Evolutionary conservation across 208 protist species (phyloP).

Genomic region (Leishmania mexicana): DNA sequence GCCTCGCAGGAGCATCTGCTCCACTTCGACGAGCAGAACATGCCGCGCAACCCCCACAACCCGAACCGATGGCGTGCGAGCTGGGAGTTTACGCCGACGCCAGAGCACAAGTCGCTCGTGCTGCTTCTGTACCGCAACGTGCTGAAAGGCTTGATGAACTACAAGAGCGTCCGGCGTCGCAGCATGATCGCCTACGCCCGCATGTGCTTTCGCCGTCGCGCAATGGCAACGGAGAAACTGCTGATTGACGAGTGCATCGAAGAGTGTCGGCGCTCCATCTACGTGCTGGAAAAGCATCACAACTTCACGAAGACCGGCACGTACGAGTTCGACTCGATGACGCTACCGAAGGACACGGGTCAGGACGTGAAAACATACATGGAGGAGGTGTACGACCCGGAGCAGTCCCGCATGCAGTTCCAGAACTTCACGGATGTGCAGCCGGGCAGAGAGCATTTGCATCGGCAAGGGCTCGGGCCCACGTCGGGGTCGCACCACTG

Average conservation of each 20-base stretch:
- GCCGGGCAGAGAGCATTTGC: conserved; percentile 70
- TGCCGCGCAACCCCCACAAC: conserved; percentile 54
- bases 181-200: conserved; percentile 88
- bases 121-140: conserved; percentile 84
- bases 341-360: conserved; percentile 85
- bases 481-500: conserved; percentile 77
- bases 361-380: conserved; percentile 93
- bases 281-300: conserved; percentile 86
- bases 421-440: conserved; percentile 86
- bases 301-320: conserved; percentile 71
- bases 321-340: conserved; percentile 89
- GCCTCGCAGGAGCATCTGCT: conserved; percentile 23
- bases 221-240: conserved; percentile 81
- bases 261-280: conserved; percentile 81
- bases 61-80: conserved; percentile 28
- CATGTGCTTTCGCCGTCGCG: conserved; percentile 74
- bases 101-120: conserved; percentile 79
- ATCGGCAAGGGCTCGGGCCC: conserved; percentile 68
- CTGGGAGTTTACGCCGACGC: conserved; percentile 75
- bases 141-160: conserved; percentile 79
- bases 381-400: conserved; percentile 91
- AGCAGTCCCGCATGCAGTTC: conserved; percentile 84
- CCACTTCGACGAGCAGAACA: conserved; percentile 53
- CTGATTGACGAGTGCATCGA: conserved; percentile 91
- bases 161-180: conserved; percentile 73